Conservation (phyloP, 352 stramenopile species). For the Thalassiosira mediterranea region DNA sequence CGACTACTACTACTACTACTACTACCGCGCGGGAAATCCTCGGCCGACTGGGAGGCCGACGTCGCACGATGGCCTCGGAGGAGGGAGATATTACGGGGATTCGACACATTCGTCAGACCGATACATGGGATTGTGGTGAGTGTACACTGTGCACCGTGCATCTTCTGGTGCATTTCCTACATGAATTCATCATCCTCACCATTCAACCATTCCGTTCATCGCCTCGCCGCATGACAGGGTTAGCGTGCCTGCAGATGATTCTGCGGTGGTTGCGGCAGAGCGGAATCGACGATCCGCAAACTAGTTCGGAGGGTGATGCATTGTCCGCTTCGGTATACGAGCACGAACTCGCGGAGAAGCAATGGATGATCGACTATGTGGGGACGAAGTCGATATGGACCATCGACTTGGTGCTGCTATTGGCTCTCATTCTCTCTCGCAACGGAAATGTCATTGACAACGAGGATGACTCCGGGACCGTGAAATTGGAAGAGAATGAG, state of each 20-base stretch:
- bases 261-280: too few species aligned
- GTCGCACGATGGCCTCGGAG: conserved; percentile 5
- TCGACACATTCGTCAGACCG: conserved; percentile 55
- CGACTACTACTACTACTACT: too few species aligned
- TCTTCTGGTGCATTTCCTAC: conserved; percentile 1
- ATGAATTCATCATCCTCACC: neutral
- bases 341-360: neutral
- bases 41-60: too few species aligned
- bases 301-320: too few species aligned
- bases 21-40: too few species aligned
- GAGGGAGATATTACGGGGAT: conserved; percentile 29
- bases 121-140: conserved; percentile 78
- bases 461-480: neutral
- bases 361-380: conserved; percentile 51
- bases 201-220: neutral
- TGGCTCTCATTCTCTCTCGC: conserved; percentile 49
- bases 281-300: too few species aligned
- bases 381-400: conserved; percentile 80
- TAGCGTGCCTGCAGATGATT: conserved; percentile 74
- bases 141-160: neutral
- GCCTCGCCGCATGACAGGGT: conserved; percentile 29
- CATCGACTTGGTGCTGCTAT: conserved; percentile 67
- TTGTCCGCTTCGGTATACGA: conserved; percentile 38
- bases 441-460: conserved; percentile 8
- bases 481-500: too few species aligned